Evolutionary conservation across 108 stramenopile genomes (phyloP), one percentile per base, ranked within the genome.

Genomic region (Nannochloropsis salina): DNA sequence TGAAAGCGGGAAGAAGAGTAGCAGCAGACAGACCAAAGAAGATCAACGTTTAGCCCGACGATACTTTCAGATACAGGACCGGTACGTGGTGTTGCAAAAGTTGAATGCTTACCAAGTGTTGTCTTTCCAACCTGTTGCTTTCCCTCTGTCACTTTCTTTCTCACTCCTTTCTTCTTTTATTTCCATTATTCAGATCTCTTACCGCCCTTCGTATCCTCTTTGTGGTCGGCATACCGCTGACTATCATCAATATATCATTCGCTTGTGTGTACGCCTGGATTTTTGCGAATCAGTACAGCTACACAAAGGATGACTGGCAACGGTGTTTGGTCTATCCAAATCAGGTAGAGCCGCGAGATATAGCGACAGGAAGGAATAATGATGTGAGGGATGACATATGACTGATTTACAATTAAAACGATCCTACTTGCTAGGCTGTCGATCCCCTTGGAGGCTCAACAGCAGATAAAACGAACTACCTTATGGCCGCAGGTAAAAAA

Each of bases 241-340:
- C 61, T 8, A 74, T 74, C 6, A 74, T 74, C 3, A 74, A 74
- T 74, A 74, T 74, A 15, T 74, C 61, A 3, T 74, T 74, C 61
- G 61, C 61, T 3, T 74, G 61, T 74, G 61, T n/a, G 20, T 74
- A 74, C n/a, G 61, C 61, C 3, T 74, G 61, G 61, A 4, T 74
- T n/a, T 74, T 74, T 6, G 61, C 61, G n/a, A 74, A 74, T 74
- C 61, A 74, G 8, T 74, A 74, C 8, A n/a, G 20, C 20, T 74
- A 74, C 61, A 74, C 61, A 15, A 74, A 74, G 61, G 61, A 74
- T n/a, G 61, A 74, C 61, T 74, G 61, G 61, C 61, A 74, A n/a
- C 61, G 61, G 61, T 74, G 61, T 74, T n/a, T 74, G 20, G n/a
- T 74, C 3, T 74, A 74, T 74, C 61, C 61, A 15, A 74, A 74